These are phyloP conservation scores for Brassica carinata DNA, from an alignment of 345 rosid species.

Conservation along the genomic window DNA sequence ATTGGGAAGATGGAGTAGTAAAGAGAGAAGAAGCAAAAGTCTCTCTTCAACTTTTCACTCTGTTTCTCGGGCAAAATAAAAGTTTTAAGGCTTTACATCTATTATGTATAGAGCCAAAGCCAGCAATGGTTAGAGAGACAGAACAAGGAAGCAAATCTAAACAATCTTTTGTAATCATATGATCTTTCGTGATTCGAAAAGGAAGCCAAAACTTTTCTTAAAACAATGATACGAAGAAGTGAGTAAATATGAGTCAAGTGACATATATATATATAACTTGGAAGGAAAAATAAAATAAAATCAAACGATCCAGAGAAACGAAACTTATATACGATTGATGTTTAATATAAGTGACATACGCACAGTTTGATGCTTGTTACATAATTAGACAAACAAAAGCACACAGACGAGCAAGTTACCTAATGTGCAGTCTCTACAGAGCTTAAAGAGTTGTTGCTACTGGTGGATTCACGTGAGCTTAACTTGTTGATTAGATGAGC, in stretches of 20 bases:
- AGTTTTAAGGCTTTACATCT: conserved; percentile 52
- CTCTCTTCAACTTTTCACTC: conserved; percentile 17
- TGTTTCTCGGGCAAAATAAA: conserved; percentile 48
- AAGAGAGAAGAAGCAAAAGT: background rate
- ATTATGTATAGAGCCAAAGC: conserved; percentile 40
- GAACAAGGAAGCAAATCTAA: conserved; percentile 11
- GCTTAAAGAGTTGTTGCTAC: conserved; percentile 21
- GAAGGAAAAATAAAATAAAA: too few species aligned
- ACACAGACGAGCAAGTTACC: conserved; percentile 18
- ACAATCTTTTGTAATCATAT: conserved; percentile 30
- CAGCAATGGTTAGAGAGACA: conserved; percentile 24
- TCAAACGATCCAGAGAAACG: background rate
- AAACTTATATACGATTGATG: conserved; percentile 22
- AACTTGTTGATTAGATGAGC: conserved; percentile 44
- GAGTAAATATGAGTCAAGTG: conserved; percentile 20
- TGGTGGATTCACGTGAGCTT: conserved; percentile 24
- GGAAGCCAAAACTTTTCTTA: conserved; percentile 8
- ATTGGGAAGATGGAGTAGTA: conserved; percentile 55
- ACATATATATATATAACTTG: background rate
- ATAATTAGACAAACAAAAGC: background rate
- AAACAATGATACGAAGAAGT: background rate
- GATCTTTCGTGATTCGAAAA: conserved; percentile 36
- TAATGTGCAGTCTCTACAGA: conserved; percentile 33
- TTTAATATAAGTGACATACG: too few species aligned
- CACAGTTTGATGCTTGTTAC: too few species aligned